phyloP scores from a whole-genome alignment of 2,329 filamentous ascomycete genomes.

The Fusarium vanettenii region DNA sequence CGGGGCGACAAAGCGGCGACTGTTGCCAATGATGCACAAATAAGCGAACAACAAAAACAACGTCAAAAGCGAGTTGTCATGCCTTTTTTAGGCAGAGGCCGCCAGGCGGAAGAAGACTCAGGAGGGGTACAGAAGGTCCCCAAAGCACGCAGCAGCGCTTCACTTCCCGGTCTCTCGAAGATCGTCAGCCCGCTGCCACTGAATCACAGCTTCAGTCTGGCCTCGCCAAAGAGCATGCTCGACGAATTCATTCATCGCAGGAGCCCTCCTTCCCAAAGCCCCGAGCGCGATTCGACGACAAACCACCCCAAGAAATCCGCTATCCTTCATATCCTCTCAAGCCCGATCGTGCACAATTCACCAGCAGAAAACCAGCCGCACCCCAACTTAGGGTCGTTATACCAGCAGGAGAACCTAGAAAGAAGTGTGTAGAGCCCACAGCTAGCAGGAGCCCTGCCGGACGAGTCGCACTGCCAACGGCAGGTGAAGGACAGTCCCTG shows the following conservation, averaged over 20 bases:
- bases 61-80: background rate
- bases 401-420: background rate
- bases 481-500: background rate
- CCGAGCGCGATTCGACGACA: slow-evolving; percentile 25
- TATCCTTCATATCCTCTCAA: slow-evolving; percentile 4
- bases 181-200: background rate
- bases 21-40: background rate
- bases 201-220: slow-evolving; percentile 7
- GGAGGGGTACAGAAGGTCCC: slow-evolving; percentile 17
- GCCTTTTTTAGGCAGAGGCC: slow-evolving; percentile 53
- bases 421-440: slow-evolving; percentile 24
- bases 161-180: slow-evolving; percentile 7
- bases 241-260: slow-evolving; percentile 1
- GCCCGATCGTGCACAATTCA: slow-evolving; percentile 1
- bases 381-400: background rate
- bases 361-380: slow-evolving; percentile 17
- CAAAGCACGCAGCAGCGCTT: slow-evolving; percentile 11
- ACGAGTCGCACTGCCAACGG: background rate
- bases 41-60: slow-evolving; percentile 2
- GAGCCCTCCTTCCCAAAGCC: slow-evolving; percentile 1
- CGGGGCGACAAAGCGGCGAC: slow-evolving; percentile 4
- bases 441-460: background rate
- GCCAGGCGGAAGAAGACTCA: slow-evolving; percentile 20
- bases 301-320: slow-evolving; percentile 14
- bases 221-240: slow-evolving; percentile 6